Evolutionary conservation across 306 rosid species (phyloP).

Genomic region (Gillenia trifoliata): DNA sequence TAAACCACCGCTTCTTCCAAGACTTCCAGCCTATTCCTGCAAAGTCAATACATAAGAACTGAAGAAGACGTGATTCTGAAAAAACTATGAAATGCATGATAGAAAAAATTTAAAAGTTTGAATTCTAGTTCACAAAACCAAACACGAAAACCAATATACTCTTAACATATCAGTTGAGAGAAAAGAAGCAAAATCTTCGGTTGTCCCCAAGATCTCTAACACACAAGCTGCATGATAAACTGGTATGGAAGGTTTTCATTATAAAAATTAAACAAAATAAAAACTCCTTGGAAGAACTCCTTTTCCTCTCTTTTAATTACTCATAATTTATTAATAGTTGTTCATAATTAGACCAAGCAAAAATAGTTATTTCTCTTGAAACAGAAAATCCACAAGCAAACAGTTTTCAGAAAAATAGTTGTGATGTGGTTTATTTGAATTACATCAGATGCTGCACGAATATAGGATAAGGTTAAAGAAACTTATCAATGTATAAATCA

Average conservation of each 20-base stretch:
- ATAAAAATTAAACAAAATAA: not conserved
- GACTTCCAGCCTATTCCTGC: constrained; percentile 99
- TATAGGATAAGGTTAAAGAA: not conserved
- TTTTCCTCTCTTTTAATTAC: not conserved
- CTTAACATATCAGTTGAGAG: not conserved
- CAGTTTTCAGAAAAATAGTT: not conserved
- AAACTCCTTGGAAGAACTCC: not conserved
- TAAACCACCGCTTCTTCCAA: constrained; percentile 99
- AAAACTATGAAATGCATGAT: not conserved
- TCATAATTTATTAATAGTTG: not conserved
- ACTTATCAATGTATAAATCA: not conserved
- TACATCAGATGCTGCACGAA: not conserved
- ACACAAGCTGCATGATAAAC: not conserved
- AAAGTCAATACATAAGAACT: constrained; percentile 25
- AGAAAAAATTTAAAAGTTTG: not conserved
- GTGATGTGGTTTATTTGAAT: not conserved
- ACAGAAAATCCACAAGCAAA: not conserved
- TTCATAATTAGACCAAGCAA: not conserved
- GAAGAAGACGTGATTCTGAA: not conserved
- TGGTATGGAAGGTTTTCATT: not conserved
- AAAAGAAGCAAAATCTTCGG: not conserved
- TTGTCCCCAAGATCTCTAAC: not conserved
- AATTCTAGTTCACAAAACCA: not conserved
- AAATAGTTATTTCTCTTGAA: not conserved
- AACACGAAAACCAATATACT: not conserved